A percentile compares a stretch with the other conserved stretches of the same genome.
Evolutionary conservation across 495 filamentous ascomycete genomes (phyloP).

Genomic region (Talaromyces trachyspermus): DNA sequence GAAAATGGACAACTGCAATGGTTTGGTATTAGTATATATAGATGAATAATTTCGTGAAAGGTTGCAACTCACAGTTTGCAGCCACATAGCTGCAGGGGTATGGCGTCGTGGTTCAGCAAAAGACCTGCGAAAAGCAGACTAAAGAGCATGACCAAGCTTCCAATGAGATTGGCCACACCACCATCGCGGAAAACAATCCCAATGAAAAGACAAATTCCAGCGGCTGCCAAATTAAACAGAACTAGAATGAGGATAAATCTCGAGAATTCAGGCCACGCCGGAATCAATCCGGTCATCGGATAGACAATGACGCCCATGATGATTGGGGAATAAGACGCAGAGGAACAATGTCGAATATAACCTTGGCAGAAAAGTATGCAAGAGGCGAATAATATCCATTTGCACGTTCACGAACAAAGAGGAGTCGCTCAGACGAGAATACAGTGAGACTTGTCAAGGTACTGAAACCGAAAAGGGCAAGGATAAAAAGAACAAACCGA

Average conservation of each 20-base stretch:
- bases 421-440: constrained; percentile 82
- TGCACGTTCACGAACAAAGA: constrained; percentile 90
- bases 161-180: constrained; percentile 91
- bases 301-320: constrained; percentile 97
- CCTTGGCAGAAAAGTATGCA: constrained; percentile 93
- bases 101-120: constrained; percentile 88
- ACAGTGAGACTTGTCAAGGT: constrained; percentile 90
- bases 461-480: constrained; percentile 94
- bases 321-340: constrained; percentile 90
- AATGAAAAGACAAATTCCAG: constrained; percentile 90
- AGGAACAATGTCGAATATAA: constrained; percentile 91
- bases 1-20: constrained; percentile 83
- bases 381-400: constrained; percentile 97
- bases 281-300: constrained; percentile 92
- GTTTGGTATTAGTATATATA: not conserved
- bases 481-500: constrained; percentile 98
- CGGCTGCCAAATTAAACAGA: constrained; percentile 91
- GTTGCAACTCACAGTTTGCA: constrained; percentile 62
- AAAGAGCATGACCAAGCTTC: constrained; percentile 96
- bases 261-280: constrained; percentile 76
- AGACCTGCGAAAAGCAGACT: constrained; percentile 89
- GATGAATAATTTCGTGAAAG: not conserved
- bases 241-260: constrained; percentile 88
- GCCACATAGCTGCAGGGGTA: constrained; percentile 78
- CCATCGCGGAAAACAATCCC: constrained; percentile 88